Percentiles rank a stretch among this genome's conserved stretches.
phyloP scores from a whole-genome alignment of 1,284 basidiomycete genomes.

The Kalmanozyma brasiliensis region DNA sequence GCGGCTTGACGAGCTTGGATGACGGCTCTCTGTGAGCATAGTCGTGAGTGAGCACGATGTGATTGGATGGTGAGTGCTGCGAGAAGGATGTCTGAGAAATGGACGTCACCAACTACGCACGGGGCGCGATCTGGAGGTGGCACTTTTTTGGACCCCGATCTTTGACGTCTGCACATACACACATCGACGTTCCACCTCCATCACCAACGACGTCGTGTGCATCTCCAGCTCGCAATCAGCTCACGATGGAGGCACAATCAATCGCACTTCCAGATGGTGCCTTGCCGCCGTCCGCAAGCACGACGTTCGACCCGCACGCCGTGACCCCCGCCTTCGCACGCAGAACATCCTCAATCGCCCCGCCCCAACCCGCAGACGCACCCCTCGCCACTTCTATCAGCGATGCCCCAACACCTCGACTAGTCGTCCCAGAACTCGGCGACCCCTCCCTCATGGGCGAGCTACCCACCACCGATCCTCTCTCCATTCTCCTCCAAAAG shows the following conservation, averaged over 20 bases:
- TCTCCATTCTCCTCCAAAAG: conserved; percentile 38
- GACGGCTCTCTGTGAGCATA: too few species aligned
- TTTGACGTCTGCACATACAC: not conserved
- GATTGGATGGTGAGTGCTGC: too few species aligned
- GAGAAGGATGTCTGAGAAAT: too few species aligned
- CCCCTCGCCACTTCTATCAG: not conserved
- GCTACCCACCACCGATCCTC: conserved; percentile 41
- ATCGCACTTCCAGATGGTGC: not conserved
- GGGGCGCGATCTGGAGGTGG: conserved; percentile 5
- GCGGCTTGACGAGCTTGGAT: too few species aligned
- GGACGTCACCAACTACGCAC: conserved; percentile 9
- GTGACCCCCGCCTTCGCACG: conserved; percentile 22
- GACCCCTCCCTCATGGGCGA: conserved; percentile 27
- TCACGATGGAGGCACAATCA: not conserved
- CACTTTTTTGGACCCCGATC: not conserved
- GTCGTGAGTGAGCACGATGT: too few species aligned
- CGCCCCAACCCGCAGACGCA: not conserved
- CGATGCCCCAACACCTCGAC: too few species aligned
- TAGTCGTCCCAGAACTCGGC: conserved; percentile 11
- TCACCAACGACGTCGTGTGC: not conserved
- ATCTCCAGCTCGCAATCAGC: too few species aligned
- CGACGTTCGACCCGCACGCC: conserved; percentile 14
- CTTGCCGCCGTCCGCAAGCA: not conserved
- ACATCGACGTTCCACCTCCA: not conserved
- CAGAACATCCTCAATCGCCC: not conserved